phyloP scores from a whole-genome alignment of 257 asterid genomes.

The Solanum sejunctum region DNA sequence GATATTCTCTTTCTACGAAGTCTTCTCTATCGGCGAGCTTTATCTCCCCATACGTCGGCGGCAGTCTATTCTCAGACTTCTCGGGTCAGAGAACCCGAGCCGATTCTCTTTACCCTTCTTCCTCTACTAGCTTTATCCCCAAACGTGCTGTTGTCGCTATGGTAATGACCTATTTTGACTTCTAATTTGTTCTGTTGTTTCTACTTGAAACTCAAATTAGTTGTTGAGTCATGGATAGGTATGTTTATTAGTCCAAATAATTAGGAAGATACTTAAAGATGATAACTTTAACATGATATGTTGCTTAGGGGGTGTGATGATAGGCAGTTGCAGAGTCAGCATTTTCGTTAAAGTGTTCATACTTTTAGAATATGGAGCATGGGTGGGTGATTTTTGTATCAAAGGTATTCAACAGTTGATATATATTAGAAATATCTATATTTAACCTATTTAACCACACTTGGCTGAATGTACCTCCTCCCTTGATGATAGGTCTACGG shows the following conservation, averaged over 20 bases:
- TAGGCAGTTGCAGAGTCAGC: too few species aligned
- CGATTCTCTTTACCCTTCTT: slow-evolving; percentile 37
- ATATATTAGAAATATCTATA: too few species aligned
- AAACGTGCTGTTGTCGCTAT: slow-evolving; percentile 79
- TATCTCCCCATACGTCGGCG: slow-evolving; percentile 39
- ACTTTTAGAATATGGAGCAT: too few species aligned
- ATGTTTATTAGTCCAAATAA: not conserved
- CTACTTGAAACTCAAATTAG: not conserved
- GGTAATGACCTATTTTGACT: slow-evolving; percentile 23
- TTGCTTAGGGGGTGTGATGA: not conserved
- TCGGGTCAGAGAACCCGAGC: slow-evolving; percentile 62
- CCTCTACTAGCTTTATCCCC: slow-evolving; percentile 21
- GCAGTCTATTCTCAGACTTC: slow-evolving; percentile 38
- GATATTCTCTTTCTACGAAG: slow-evolving; percentile 4
- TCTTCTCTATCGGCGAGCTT: slow-evolving; percentile 36
- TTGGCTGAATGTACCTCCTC: not conserved
- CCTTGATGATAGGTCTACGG: not conserved
- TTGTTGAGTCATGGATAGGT: not conserved
- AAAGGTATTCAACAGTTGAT: too few species aligned
- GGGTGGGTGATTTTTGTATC: too few species aligned
- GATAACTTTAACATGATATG: not conserved
- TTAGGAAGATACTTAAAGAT: not conserved
- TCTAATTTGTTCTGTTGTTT: not conserved
- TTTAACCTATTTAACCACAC: too few species aligned
- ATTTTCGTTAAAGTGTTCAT: too few species aligned